These are phyloP conservation scores for Avena eriantha DNA, from an alignment of 176 grass and related monocot species.

Conservation along the genomic window DNA sequence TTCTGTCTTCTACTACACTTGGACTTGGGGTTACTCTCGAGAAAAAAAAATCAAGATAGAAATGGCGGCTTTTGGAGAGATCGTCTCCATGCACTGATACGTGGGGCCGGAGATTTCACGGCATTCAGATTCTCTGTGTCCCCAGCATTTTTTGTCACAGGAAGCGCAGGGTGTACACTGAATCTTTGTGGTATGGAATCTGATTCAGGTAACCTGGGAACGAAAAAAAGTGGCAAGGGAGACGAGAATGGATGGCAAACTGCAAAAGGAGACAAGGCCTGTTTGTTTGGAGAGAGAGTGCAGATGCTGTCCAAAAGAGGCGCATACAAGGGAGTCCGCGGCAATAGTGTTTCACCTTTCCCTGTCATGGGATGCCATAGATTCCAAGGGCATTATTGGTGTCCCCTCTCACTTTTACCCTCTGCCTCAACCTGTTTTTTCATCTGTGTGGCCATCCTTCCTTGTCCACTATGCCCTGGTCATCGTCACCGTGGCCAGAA, in stretches of 20 bases:
- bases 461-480: background rate
- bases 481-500: background rate
- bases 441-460: background rate
- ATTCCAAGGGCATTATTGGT: slow-evolving; percentile 11
- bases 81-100: background rate
- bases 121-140: background rate
- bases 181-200: slow-evolving; percentile 7
- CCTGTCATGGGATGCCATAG: background rate
- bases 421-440: background rate
- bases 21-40: too few species aligned
- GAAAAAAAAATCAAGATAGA: background rate
- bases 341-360: slow-evolving; percentile 11
- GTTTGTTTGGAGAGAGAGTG: background rate
- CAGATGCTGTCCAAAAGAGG: slow-evolving; percentile 29
- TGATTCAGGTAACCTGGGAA: slow-evolving; percentile 18
- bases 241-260: background rate
- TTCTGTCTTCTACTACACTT: too few species aligned
- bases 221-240: background rate
- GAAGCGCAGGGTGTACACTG: background rate
- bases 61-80: background rate
- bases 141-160: background rate
- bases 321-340: slow-evolving; percentile 3
- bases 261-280: background rate
- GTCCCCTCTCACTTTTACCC: background rate
- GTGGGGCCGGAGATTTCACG: background rate